These are phyloP conservation scores for Protomyces lactucae-debilis DNA, from an alignment of 1,139 yeast species.

Conservation along the genomic window DNA sequence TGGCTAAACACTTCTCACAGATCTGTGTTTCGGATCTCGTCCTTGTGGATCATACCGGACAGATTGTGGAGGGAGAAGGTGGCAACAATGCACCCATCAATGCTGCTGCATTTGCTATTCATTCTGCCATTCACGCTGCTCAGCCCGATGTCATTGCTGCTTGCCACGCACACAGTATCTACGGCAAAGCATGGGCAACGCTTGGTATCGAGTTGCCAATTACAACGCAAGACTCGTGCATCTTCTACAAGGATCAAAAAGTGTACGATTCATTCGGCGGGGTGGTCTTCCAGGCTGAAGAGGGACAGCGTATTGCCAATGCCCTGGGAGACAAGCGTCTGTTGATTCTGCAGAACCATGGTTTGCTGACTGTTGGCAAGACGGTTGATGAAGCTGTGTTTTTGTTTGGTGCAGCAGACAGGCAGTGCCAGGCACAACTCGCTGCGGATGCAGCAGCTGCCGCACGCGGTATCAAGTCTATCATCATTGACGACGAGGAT, in stretches of 20 bases:
- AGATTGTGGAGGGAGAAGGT: constrained; percentile 39
- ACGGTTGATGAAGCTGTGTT: constrained; percentile 84
- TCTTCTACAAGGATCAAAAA: constrained; percentile 59
- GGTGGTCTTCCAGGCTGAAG: constrained; percentile 68
- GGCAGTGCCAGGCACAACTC: constrained; percentile 66
- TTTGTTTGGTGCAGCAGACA: constrained; percentile 62
- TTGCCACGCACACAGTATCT: constrained; percentile 70
- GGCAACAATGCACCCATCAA: constrained; percentile 65
- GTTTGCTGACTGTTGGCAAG: constrained; percentile 67
- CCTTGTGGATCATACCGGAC: constrained; percentile 66
- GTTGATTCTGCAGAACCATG: constrained; percentile 70
- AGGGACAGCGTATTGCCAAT: constrained; percentile 62
- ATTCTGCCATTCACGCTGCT: constrained; percentile 68
- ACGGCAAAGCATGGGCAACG: constrained; percentile 71
- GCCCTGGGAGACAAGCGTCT: constrained; percentile 60
- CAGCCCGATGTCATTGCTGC: constrained; percentile 79
- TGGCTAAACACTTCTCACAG: constrained; percentile 65
- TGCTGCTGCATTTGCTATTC: constrained; percentile 78
- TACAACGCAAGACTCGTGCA: constrained; percentile 74
- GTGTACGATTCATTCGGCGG: constrained; percentile 73
- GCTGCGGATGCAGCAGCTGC: constrained; percentile 54
- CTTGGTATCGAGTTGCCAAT: constrained; percentile 69
- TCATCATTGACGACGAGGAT: constrained; percentile 54
- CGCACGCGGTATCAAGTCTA: constrained; percentile 38
- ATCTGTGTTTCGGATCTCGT: constrained; percentile 71